These are phyloP conservation scores for Tuber aestivum DNA, from an alignment of 495 filamentous ascomycete genomes.

Conservation along the genomic window DNA sequence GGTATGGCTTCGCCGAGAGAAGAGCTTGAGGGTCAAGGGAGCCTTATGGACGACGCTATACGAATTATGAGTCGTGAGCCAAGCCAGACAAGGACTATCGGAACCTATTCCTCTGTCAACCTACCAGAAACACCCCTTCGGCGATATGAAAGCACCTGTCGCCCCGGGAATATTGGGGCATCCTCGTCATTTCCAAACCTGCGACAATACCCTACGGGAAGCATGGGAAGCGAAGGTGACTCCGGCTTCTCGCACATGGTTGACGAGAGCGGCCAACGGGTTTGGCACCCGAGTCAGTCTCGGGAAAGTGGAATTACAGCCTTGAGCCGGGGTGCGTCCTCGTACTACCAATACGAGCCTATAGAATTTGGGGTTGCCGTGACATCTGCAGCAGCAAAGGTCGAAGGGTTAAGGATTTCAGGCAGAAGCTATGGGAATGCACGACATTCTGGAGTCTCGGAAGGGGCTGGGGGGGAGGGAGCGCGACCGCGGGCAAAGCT, in stretches of 20 bases:
- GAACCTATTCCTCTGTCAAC: conserved; percentile 34
- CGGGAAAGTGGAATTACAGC: conserved; percentile 32
- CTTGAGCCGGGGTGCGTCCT: conserved; percentile 30
- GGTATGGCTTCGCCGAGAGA: conserved; percentile 12
- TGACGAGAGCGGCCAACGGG: conserved; percentile 29
- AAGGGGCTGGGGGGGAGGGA: conserved; percentile 12
- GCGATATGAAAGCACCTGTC: conserved; percentile 26
- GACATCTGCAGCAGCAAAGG: conserved; percentile 29
- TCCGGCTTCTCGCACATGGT: conserved; percentile 29
- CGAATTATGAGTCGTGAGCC: conserved; percentile 32
- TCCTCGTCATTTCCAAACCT: conserved; percentile 28
- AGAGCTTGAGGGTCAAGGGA: conserved; percentile 16
- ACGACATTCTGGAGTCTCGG: conserved; percentile 13
- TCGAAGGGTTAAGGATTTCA: conserved; percentile 4
- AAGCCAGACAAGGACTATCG: conserved; percentile 32
- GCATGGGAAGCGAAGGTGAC: conserved; percentile 12
- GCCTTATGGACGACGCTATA: conserved; percentile 30
- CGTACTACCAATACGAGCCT: conserved; percentile 36
- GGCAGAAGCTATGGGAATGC: conserved; percentile 29
- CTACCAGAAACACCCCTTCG: conserved; percentile 29
- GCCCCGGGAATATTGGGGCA: conserved; percentile 23
- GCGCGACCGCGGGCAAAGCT: conserved; percentile 30
- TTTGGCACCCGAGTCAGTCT: conserved; percentile 33
- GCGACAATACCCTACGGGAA: conserved; percentile 18
- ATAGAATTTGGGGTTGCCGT: conserved; percentile 38